Percentiles rank a stretch among this genome's conserved stretches.
Conservation (phyloP, 108 stramenopile genomes). For the Ochromonas danica region DNA sequence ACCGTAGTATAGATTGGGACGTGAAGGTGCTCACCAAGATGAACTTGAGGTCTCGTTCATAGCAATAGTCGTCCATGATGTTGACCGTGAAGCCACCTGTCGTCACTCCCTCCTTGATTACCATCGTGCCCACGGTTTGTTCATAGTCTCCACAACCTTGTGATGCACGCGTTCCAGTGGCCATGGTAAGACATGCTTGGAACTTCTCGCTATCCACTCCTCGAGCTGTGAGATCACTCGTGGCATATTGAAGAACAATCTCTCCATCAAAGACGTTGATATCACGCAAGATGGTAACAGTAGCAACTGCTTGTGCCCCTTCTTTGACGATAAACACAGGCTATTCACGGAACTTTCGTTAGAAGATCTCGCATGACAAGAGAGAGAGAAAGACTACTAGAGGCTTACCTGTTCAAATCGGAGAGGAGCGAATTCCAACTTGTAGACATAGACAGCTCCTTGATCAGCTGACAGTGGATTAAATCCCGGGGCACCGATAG, state of each 20-base stretch:
- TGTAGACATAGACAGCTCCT: slow-evolving; percentile 68
- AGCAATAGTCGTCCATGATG: slow-evolving; percentile 71
- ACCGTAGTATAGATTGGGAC: neutral
- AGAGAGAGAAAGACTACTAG: neutral
- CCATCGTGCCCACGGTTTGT: slow-evolving; percentile 62
- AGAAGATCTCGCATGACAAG: neutral
- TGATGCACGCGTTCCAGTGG: slow-evolving; percentile 36
- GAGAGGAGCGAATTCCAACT: slow-evolving; percentile 42
- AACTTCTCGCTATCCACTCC: slow-evolving; percentile 66
- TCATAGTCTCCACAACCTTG: slow-evolving; percentile 72
- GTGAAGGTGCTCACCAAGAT: slow-evolving; percentile 51
- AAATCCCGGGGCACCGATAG: slow-evolving; percentile 25
- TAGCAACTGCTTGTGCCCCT: slow-evolving; percentile 43
- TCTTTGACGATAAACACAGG: slow-evolving; percentile 43
- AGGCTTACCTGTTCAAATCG: slow-evolving; percentile 15
- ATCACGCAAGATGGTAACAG: slow-evolving; percentile 61
- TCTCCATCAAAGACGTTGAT: neutral
- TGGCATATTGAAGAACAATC: slow-evolving; percentile 64
- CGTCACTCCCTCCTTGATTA: slow-evolving; percentile 58
- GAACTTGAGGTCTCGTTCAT: slow-evolving; percentile 66
- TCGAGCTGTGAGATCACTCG: slow-evolving; percentile 68
- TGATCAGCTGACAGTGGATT: slow-evolving; percentile 39
- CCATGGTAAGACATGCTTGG: slow-evolving; percentile 46
- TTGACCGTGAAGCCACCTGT: slow-evolving; percentile 55
- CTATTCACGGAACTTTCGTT: neutral